Percentiles rank a stretch among this genome's conserved stretches.
These are phyloP conservation scores for Yamagishiella unicocca DNA, from an alignment of 139 green algal species.

Conservation along the genomic window DNA sequence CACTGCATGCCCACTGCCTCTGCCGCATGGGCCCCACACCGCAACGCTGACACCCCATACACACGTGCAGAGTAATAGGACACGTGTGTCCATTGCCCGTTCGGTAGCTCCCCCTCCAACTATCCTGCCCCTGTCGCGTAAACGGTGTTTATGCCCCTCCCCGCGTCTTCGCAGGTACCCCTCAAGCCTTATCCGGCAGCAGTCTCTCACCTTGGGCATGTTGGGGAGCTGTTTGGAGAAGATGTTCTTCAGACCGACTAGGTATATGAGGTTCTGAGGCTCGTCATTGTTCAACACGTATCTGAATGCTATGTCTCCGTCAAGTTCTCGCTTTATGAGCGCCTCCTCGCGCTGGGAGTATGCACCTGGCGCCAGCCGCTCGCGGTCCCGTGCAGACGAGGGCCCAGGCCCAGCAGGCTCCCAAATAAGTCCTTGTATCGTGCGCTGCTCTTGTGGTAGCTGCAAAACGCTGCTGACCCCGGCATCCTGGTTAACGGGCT, in stretches of 20 bases:
- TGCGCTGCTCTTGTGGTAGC: background rate
- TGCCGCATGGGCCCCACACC: too few species aligned
- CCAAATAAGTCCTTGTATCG: background rate
- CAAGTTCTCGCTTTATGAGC: slow-evolving; percentile 69
- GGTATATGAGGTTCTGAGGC: slow-evolving; percentile 58
- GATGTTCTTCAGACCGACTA: slow-evolving; percentile 92
- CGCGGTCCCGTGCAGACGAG: background rate
- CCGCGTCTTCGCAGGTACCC: too few species aligned
- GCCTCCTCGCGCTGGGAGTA: slow-evolving; percentile 77
- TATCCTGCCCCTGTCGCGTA: too few species aligned
- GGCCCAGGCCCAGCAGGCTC: background rate
- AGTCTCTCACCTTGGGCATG: slow-evolving; percentile 88
- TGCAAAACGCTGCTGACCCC: background rate
- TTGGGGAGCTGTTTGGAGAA: slow-evolving; percentile 97
- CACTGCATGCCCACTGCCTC: too few species aligned
- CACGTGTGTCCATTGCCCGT: too few species aligned
- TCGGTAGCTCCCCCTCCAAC: too few species aligned
- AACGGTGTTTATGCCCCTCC: too few species aligned
- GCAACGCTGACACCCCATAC: too few species aligned
- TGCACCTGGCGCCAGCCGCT: slow-evolving; percentile 36
- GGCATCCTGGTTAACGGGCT: background rate
- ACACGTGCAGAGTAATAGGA: too few species aligned
- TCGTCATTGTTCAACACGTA: slow-evolving; percentile 79
- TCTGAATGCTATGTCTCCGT: slow-evolving; percentile 77
- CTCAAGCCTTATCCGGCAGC: too few species aligned